phyloP scores from a whole-genome alignment of 129 eudicot genomes.

The Silybum marianum region DNA sequence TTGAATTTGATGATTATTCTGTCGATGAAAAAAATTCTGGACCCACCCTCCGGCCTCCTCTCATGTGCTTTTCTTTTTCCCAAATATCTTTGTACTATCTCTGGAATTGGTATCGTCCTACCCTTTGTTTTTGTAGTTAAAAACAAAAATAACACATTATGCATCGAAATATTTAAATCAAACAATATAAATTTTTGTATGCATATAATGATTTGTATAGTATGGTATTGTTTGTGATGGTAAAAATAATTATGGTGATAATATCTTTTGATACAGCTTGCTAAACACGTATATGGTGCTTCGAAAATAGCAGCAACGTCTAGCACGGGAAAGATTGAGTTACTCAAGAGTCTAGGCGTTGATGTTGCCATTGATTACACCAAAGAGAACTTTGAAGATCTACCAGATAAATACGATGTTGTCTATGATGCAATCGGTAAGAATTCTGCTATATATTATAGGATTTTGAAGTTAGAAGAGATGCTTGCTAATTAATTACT shows the following conservation, averaged over 20 bases:
- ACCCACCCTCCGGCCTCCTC: neutral
- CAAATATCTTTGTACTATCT: neutral
- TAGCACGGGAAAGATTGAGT: conserved; percentile 73
- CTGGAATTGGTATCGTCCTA: neutral
- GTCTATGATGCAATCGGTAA: conserved; percentile 92
- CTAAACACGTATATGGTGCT: conserved; percentile 85
- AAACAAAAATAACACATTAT: neutral
- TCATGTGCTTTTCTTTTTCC: neutral
- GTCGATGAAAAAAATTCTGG: neutral
- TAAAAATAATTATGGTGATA: neutral
- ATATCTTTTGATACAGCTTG: conserved; percentile 50
- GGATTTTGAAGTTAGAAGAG: neutral
- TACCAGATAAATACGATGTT: conserved; percentile 79
- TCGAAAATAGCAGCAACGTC: conserved; percentile 89
- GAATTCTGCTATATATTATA: conserved; percentile 11
- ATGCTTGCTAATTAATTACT: neutral
- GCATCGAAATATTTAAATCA: neutral
- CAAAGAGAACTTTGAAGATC: conserved; percentile 81
- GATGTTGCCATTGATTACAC: conserved; percentile 93
- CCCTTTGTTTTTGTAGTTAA: neutral
- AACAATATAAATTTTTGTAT: neutral
- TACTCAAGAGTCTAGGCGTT: conserved; percentile 82
- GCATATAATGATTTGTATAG: neutral
- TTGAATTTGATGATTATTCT: neutral
- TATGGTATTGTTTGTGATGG: neutral